Percentiles rank a stretch among this genome's conserved stretches.
Conservation (phyloP, 208 protist genomes). For the Acanthamoeba lenticulata region DNA sequence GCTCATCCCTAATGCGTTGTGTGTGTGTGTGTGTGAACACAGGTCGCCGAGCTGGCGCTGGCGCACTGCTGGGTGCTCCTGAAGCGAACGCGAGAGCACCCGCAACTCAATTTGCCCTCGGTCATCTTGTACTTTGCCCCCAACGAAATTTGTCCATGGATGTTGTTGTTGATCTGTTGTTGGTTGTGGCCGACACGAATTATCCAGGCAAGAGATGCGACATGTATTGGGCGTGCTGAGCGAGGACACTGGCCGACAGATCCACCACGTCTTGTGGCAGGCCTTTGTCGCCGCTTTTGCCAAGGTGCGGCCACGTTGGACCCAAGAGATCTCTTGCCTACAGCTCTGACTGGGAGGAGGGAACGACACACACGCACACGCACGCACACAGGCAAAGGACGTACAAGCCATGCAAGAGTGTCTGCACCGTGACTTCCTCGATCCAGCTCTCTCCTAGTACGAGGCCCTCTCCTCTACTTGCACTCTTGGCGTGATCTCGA, state of each 20-base stretch:
- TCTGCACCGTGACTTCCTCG: not conserved
- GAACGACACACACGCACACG: not conserved
- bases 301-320: not conserved
- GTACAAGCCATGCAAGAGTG: slow-evolving; percentile 54
- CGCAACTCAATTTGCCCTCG: not conserved
- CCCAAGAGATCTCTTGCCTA: too few species aligned
- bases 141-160: not conserved
- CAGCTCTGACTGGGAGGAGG: not conserved
- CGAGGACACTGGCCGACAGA: not conserved
- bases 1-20: not conserved
- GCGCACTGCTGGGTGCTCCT: not conserved
- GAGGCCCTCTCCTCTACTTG: not conserved
- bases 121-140: not conserved
- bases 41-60: not conserved
- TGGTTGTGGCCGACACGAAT: not conserved
- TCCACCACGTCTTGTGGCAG: slow-evolving; percentile 29
- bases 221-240: not conserved
- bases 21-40: not conserved
- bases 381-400: not conserved
- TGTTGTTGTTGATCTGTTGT: not conserved
- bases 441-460: slow-evolving; percentile 18
- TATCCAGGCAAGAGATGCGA: slow-evolving; percentile 25
- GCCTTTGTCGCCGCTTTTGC: not conserved
- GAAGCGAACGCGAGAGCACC: not conserved
- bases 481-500: not conserved